A percentile compares a stretch with the other conserved stretches of the same genome.
Evolutionary conservation across 805 yeast species (phyloP).

Genomic region (Lipomyces orientalis): DNA sequence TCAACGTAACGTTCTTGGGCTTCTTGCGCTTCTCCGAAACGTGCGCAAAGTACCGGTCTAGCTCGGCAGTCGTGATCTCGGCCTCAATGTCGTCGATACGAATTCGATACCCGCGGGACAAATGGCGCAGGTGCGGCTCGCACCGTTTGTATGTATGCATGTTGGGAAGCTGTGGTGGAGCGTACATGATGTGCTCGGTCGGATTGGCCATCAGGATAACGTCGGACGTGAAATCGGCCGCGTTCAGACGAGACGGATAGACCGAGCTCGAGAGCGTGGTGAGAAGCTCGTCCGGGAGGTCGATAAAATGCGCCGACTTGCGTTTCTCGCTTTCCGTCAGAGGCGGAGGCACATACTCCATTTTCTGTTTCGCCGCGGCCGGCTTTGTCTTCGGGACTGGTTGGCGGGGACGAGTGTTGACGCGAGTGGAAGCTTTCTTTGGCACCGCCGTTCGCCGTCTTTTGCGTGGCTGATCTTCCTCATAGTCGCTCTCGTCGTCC

Average conservation of each 20-base stretch:
- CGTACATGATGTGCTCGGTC: neutral
- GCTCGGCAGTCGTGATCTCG: neutral
- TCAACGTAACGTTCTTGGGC: neutral
- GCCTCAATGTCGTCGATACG: neutral
- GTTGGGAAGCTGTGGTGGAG: neutral
- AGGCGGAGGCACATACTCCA: neutral
- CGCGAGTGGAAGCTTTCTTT: neutral
- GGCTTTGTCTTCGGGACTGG: neutral
- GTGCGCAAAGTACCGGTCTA: neutral
- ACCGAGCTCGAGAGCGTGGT: neutral
- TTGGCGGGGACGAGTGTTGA: neutral
- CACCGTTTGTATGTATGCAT: neutral
- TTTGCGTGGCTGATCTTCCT: neutral
- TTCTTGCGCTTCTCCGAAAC: neutral
- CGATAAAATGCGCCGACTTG: neutral
- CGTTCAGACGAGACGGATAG: neutral
- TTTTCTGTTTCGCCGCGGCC: neutral
- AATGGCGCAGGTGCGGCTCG: neutral
- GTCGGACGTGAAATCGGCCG: neutral
- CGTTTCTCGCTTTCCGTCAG: neutral
- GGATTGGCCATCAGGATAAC: neutral
- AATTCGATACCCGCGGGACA: neutral
- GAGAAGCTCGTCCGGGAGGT: neutral
- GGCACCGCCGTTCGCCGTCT: neutral
- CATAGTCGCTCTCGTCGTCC: neutral